Base-by-base conservation (phyloP, 768 basidiomycete species). In the Suillus cothurnatus region DNA sequence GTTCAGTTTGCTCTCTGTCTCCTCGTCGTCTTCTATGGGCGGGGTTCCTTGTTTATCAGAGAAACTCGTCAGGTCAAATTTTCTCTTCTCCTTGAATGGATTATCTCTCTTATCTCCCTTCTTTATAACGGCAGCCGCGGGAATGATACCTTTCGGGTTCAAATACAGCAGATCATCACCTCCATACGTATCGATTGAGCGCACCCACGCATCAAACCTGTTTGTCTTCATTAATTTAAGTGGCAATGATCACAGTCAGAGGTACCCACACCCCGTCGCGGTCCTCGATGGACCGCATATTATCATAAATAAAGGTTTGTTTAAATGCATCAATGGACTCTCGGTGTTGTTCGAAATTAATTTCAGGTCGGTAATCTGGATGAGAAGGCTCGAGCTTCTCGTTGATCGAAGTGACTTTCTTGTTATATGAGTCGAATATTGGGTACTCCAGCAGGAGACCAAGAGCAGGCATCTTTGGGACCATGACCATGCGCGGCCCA, bases 401-500 rank as follows among this genome's bases (percentile, higher is more conserved):
- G 64, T 72, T 77, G 58, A 80, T 78, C 23, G 68, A 72, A 4
- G 69, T 75, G 68, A 91, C 82, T 64, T 83, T 84, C 58, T 79
- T 78, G 74, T 93, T 93, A 78, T 94, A 96, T 7, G 86, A 86
- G 58, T 89, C 85, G 69, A 93, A 94, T 62, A 94, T 84, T 3
- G 93, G 93, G 69, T 92, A 84, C 78, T 99, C 95, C 31, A 99
- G 86, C 28, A 99, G 81, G 6, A 99, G 84, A 15, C 97, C 97
- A 21, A 99, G 84, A 2, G 95, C 91, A 15, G 97, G 97, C 81
- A 98, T 97, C 79, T 97, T 98, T 21, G 97, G 97, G 26, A 98
- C 85, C 72, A 93, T 87, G 41, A 96, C 92, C 47, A 81, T 80
- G 19, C 86, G 84, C 4, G 91, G 88, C 2, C 89, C 90, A 71